Evolutionary conservation across 192 early-diverging fungal species (phyloP).

Genomic region (Backusella mclennaniae): DNA sequence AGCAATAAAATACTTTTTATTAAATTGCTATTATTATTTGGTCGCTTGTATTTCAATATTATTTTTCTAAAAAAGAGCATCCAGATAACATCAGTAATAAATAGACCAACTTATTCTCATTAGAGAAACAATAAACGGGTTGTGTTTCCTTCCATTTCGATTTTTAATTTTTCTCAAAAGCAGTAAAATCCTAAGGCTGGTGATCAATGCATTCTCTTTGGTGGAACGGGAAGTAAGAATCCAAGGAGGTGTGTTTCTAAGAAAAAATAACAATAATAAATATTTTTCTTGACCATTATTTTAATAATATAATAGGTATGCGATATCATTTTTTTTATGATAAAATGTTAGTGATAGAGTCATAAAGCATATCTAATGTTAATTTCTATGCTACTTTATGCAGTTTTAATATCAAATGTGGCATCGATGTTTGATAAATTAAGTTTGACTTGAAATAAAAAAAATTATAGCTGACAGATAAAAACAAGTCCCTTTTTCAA

Average conservation of each 20-base stretch:
- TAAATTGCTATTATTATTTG: not conserved
- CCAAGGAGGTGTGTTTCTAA: not conserved
- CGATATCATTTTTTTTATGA: too few species aligned
- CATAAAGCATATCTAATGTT: not conserved
- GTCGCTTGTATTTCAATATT: too few species aligned
- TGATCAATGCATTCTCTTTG: not conserved
- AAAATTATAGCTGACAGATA: not conserved
- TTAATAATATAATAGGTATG: not conserved
- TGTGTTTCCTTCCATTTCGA: not conserved
- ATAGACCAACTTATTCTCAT: not conserved
- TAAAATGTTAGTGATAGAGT: not conserved
- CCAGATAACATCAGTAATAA: not conserved
- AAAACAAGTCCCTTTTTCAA: not conserved
- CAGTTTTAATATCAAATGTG: not conserved
- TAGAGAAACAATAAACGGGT: not conserved
- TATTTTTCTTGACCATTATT: not conserved
- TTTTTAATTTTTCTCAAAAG: not conserved
- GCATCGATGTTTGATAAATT: not conserved
- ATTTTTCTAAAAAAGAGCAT: not conserved
- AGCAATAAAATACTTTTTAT: not conserved
- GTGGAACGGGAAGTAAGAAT: not conserved
- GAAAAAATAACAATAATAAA: not conserved
- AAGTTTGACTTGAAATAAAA: not conserved
- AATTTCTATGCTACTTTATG: not conserved
- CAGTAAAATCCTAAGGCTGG: not conserved